These are phyloP conservation scores for Leucaena leucocephala DNA, from an alignment of 306 rosid species.

Conservation along the genomic window DNA sequence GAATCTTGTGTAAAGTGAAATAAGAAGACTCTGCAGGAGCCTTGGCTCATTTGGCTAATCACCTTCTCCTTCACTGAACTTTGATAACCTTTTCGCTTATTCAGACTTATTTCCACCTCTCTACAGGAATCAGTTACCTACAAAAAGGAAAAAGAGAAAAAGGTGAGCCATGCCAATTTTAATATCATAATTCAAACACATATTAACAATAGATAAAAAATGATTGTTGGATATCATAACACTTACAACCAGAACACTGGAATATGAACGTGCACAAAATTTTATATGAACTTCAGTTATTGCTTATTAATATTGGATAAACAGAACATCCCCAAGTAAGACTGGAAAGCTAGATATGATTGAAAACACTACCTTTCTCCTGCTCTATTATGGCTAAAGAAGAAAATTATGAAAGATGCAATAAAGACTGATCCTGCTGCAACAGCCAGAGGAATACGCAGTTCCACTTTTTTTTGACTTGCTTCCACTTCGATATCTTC, in stretches of 20 bases:
- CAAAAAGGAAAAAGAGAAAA: background rate
- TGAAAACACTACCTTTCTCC: conserved; percentile 37
- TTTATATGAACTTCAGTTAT: conserved; percentile 6
- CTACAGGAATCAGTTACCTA: background rate
- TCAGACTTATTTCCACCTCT: background rate
- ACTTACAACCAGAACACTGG: conserved; percentile 8
- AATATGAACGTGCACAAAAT: background rate
- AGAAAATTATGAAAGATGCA: conserved; percentile 45
- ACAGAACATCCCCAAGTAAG: background rate
- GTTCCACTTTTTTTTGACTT: conserved; percentile 36
- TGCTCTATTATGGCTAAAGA: conserved; percentile 40
- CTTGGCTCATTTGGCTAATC: background rate
- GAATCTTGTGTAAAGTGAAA: background rate
- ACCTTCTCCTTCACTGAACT: background rate
- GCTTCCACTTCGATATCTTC: conserved; percentile 37
- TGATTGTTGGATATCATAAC: background rate
- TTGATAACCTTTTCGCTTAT: background rate
- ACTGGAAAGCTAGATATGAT: conserved; percentile 13
- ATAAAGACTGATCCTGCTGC: conserved; percentile 69
- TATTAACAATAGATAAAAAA: background rate
- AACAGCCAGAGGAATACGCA: conserved; percentile 44
- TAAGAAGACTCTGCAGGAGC: background rate
- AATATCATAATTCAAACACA: background rate
- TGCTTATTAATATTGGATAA: conserved; percentile 7
- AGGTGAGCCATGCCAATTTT: background rate